These are phyloP conservation scores for Ustilago sp. DNA, from an alignment of 1,284 basidiomycete species.

Conservation along the genomic window DNA sequence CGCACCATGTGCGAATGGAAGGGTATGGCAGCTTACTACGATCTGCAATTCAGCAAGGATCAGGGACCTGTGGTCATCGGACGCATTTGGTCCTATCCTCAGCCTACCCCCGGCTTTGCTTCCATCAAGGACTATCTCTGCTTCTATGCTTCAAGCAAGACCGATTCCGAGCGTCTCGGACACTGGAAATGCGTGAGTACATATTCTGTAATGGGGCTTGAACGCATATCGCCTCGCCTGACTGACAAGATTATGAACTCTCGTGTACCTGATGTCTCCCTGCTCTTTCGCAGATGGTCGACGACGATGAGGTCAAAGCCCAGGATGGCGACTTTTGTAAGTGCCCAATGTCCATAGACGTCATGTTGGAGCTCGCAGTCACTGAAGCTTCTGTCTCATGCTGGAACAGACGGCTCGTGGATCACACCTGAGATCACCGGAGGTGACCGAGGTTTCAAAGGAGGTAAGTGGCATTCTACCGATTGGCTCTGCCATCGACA, in stretches of 20 bases:
- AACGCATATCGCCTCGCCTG: not conserved
- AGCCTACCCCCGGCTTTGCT: conserved; percentile 54
- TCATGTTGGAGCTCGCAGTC: too few relatives aligned
- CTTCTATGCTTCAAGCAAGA: conserved; percentile 63
- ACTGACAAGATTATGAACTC: not conserved
- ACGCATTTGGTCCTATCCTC: conserved; percentile 64
- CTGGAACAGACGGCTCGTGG: conserved; percentile 59
- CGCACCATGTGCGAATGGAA: conserved; percentile 68
- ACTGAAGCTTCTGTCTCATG: not conserved
- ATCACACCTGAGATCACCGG: conserved; percentile 67
- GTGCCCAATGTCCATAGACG: conserved; percentile 1
- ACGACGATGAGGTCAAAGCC: conserved; percentile 60
- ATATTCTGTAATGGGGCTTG: too few relatives aligned
- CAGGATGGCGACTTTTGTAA: conserved; percentile 67
- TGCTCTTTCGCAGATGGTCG: conserved; percentile 43
- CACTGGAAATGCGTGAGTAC: conserved; percentile 58
- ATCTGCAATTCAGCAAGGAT: conserved; percentile 51
- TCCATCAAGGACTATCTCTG: conserved; percentile 64
- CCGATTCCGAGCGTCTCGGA: conserved; percentile 51
- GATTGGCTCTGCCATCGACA: conserved; percentile 3
- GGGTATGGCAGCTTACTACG: conserved; percentile 63
- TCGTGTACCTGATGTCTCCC: not conserved
- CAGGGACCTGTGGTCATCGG: conserved; percentile 44
- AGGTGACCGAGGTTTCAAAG: conserved; percentile 65
- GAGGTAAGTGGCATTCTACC: conserved; percentile 48